Evolutionary conservation across 2,329 filamentous ascomycete species (phyloP), one percentile per base, ranked within the genome.

Genomic region (Colletotrichum orchidophilum): DNA sequence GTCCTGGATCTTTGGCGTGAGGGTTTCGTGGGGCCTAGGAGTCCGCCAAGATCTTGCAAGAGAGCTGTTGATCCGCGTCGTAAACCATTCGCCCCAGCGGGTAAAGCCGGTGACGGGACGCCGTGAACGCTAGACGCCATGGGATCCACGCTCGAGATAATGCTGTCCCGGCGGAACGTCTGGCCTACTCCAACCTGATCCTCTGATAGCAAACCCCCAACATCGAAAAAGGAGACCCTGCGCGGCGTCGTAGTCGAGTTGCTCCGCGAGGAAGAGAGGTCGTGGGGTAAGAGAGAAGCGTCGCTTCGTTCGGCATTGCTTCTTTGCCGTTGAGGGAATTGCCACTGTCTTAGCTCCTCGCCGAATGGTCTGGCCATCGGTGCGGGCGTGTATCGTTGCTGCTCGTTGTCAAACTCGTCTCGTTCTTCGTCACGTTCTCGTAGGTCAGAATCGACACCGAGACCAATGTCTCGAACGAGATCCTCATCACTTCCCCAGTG

Each of bases 401-500:
- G 76, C 60, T 59, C 66, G 12, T 71, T 62, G 52, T 72, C 71
- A 3, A 33, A 65, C 42, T 73, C 72, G 3, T 71, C 63, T 27
- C 66, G 66, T 12, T 74, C 69, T 3, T 76, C 74, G 18, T 77
- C 79, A 2, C 74, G 76, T 12, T 84, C 81, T 35, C 87, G 84
- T 21, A 91, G 78, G 65, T 87, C 84, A 1, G 85, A 85, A 49
- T 87, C 84, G 3, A 90, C 87, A 13, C 92, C 89, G 49, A 96
- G 89, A 8, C 96, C 95, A 3, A 97, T 77, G 71, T 92, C 93
- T 61, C 93, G 87, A 5, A 97, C 94, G 1, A 98, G 88, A 78
- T 98, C 94, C 77, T 97, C 95, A 76, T 98, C 96, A 75, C 94
- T 97, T 53, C 94, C 95, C 91, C 93, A 96, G 66, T 93, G 90